Percentiles rank a stretch among this genome's conserved stretches.
Evolutionary conservation across 495 filamentous ascomycete genomes (phyloP).

Genomic region (Hypoxylon cercidicola): DNA sequence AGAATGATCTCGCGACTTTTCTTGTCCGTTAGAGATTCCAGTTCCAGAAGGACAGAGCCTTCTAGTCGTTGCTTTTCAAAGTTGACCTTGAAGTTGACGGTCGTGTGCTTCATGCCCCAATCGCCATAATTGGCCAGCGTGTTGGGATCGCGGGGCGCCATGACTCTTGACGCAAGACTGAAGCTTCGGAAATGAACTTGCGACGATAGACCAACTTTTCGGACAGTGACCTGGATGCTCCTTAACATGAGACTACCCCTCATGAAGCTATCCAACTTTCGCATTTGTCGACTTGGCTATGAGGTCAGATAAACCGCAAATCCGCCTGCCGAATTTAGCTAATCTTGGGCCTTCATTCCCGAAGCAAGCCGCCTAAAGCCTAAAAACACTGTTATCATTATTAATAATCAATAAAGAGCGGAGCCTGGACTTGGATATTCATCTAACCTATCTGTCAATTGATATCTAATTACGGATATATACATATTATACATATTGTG

Average conservation of each 20-base stretch:
- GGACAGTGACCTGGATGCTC: constrained; percentile 37
- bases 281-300: constrained; percentile 26
- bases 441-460: constrained; percentile 4
- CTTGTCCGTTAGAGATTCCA: constrained; percentile 76
- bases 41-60: constrained; percentile 77
- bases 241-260: constrained; percentile 41
- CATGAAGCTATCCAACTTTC: constrained; percentile 37
- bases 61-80: constrained; percentile 78
- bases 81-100: constrained; percentile 79
- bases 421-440: neutral
- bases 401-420: neutral
- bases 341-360: constrained; percentile 2
- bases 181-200: constrained; percentile 36
- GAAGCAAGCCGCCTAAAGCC: constrained; percentile 24
- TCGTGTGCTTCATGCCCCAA: constrained; percentile 83
- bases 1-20: constrained; percentile 80
- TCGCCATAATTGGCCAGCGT: constrained; percentile 91
- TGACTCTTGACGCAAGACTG: constrained; percentile 51
- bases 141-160: constrained; percentile 82
- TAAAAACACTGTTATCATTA: neutral
- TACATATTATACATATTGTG: neutral
- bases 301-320: constrained; percentile 1
- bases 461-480: constrained; percentile 3
- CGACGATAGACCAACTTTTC: constrained; percentile 28
- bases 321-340: constrained; percentile 42